phyloP scores from a whole-genome alignment of 169 alveolate species.

The Plasmodium relictum region DNA sequence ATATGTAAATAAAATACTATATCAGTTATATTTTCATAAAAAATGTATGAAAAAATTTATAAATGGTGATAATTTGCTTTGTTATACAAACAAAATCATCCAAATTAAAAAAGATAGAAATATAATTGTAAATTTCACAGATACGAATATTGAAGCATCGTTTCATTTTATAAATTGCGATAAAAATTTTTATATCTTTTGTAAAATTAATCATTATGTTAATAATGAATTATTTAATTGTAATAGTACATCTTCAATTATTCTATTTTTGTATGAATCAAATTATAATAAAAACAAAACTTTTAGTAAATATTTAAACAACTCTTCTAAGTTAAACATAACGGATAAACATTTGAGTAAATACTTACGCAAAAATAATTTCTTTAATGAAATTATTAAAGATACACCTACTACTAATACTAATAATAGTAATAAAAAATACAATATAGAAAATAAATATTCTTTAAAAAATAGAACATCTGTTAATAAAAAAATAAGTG shows the following conservation, averaged over 20 bases:
- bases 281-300: neutral
- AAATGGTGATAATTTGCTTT: neutral
- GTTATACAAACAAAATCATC: conserved; percentile 15
- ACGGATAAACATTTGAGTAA: too few species aligned
- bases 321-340: too few species aligned
- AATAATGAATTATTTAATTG: conserved; percentile 15
- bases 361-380: too few species aligned
- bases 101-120: conserved; percentile 22
- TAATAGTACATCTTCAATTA: neutral
- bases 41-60: conserved; percentile 18
- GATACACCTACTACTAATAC: neutral
- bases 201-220: conserved; percentile 49
- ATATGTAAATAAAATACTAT: conserved; percentile 35
- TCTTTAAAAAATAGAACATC: neutral
- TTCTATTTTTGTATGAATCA: conserved; percentile 23
- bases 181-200: conserved; percentile 51
- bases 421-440: neutral
- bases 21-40: conserved; percentile 11
- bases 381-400: too few species aligned
- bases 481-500: neutral
- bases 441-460: neutral
- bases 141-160: neutral
- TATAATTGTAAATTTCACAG: neutral
- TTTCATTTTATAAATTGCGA: conserved; percentile 7
- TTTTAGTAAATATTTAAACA: neutral